Evolutionary conservation across 2,329 filamentous ascomycete genomes (phyloP), one percentile per base, ranked within the genome.

Genomic region (Sclerotinia glacialis): DNA sequence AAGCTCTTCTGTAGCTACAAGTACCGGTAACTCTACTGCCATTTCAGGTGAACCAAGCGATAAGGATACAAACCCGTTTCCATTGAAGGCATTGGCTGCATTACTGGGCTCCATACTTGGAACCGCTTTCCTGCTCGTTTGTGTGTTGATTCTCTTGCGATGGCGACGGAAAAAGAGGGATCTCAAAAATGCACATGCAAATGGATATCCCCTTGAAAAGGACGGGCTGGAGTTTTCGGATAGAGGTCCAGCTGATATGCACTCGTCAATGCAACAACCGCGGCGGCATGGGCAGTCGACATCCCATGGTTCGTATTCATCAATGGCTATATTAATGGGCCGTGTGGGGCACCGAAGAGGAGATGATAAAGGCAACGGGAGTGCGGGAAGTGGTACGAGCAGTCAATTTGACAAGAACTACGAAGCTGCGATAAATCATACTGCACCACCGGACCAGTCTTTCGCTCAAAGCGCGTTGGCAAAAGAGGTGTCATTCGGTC

Each of bases 31-130:
- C 23, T 74, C 76, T 12, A 69, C 77, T 7, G 69, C 67, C 23
- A 58, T 37, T 58, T 68, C 71, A 16, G 58, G 70, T 21, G 66
- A 60, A 44, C 52, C 68, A 4, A 23, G 66, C 34, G 60, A 66
- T 21, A 59, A 72, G 9, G 71, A 73, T 18, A 72, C 73, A 14
- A 71, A 75, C 68, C 71, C 73, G 34, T 67, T 73, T 73, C 75
- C 80, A 83, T 67, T 78, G 71, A 86, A 86, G 9, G 89, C 97
- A 37, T 83, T 97, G 1, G 93, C 91, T 44, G 91, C 91, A 61
- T 91, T 91, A 0, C 83, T 98, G 0, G 93, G 93, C 16, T 87
- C 89, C n/a, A 87, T 97, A 28, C 85, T 91, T 63, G 92, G 90
- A 23, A 80, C 92, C 63, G 87, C 89, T 26, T 79, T 74, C 4